Base-by-base conservation (phyloP, 371 early-diverging fungal species). In the Mortierella sp. region DNA sequence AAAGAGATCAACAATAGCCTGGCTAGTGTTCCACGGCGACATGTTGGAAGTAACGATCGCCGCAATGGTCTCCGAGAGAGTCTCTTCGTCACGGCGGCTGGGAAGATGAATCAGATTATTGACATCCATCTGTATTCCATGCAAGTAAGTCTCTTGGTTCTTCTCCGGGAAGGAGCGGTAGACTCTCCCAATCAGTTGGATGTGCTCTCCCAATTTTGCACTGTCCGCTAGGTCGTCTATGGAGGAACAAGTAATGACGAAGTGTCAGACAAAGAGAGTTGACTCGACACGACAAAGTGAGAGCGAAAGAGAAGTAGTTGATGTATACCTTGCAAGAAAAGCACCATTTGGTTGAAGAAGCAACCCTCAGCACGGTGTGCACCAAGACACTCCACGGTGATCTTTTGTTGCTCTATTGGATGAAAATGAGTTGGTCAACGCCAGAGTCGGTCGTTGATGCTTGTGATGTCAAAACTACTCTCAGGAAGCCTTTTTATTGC, bases 11-110 rank as follows among this genome's bases (percentile, higher is more conserved):
- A 86, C 43, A 27, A 86, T 86, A 2, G 87, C 78, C n/a, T 82
- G 87, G 44, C 77, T 80, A 4, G 71, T 77, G 24, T 79, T 82
- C 87, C 87, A 86, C n/a, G 75, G 78, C 0, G 87, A 86, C 72
- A 77, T 75, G 12, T 68, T 70, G 78, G 81, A 48, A 5, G 58
- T 14, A 2, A 74, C 41, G 18, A 84, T 71, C 8, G 27, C 35
- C 12, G 46, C 49, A 41, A 75, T 68, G 12, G 71, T 4, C 16
- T 51, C 48, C 5, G 81, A 75, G 10, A 78, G 7, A 2, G 44
- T 21, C 43, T 43, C 68, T 24, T 41, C 24, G 0, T 5, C 21
- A 11, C 14, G 51, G 32, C 24, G 5, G 3, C 14, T 4, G 4
- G 71, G 21, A 24, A 35, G 56, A 6, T 63, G 75, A 2, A 77